Evolutionary conservation across 1,139 yeast species (phyloP).

Genomic region (Protomyces gravidus): DNA sequence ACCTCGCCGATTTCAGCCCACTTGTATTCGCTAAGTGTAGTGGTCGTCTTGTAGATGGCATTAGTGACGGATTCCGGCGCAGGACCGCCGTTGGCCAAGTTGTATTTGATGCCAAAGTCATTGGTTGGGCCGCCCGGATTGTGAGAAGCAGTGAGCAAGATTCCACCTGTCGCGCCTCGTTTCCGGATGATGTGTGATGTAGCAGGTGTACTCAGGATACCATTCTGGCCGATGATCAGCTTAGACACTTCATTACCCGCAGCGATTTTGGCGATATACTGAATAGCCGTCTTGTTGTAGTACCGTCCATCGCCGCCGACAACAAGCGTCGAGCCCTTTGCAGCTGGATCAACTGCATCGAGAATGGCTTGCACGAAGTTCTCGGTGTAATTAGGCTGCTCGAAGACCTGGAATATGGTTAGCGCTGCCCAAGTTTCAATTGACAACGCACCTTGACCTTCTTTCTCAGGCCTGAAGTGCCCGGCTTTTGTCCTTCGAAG

Average conservation of each 20-base stretch:
- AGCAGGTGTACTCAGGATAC: constrained; percentile 91
- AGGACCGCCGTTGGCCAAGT: constrained; percentile 93
- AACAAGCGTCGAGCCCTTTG: constrained; percentile 67
- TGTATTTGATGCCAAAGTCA: constrained; percentile 94
- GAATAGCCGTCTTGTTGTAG: constrained; percentile 77
- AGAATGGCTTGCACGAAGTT: constrained; percentile 86
- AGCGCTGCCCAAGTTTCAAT: not conserved
- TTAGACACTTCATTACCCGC: constrained; percentile 82
- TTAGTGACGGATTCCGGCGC: constrained; percentile 97
- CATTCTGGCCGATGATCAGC: constrained; percentile 79
- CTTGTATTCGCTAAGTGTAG: constrained; percentile 57
- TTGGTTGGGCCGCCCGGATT: constrained; percentile 94
- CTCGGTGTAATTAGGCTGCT: constrained; percentile 79
- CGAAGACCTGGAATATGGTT: constrained; percentile 51
- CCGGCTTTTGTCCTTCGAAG: constrained; percentile 90
- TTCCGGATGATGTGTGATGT: constrained; percentile 87
- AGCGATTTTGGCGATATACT: constrained; percentile 72
- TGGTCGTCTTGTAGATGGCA: constrained; percentile 70
- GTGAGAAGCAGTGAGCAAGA: constrained; percentile 92
- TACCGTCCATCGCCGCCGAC: constrained; percentile 97
- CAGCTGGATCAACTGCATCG: constrained; percentile 86
- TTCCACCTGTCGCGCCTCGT: constrained; percentile 82
- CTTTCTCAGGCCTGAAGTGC: constrained; percentile 94
- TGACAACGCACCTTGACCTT: constrained; percentile 51
- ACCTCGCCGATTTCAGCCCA: constrained; percentile 45